phyloP scores from a whole-genome alignment of 805 yeast species.

The Trichomonascus vanleenenianus region DNA sequence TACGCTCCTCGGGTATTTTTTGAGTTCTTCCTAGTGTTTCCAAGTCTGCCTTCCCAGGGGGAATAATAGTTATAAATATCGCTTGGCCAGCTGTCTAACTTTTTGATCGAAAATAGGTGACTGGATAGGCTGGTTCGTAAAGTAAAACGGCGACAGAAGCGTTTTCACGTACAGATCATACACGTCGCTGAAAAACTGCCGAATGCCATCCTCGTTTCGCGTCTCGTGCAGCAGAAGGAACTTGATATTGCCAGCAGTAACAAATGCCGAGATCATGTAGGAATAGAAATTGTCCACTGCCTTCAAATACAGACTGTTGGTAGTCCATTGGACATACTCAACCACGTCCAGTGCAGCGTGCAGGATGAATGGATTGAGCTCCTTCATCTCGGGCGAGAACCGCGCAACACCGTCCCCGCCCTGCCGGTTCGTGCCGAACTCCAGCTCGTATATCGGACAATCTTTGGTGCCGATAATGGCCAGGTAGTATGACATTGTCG shows the following conservation, averaged over 20 bases:
- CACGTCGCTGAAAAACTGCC: conserved; percentile 75
- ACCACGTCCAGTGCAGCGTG: conserved; percentile 88
- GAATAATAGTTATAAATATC: conserved; percentile 70
- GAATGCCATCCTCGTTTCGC: conserved; percentile 62
- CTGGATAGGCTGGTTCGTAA: conserved; percentile 63
- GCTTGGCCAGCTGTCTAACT: conserved; percentile 64
- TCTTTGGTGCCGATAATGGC: conserved; percentile 84
- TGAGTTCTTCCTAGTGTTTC: too few relatives aligned
- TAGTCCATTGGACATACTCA: conserved; percentile 81
- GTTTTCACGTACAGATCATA: conserved; percentile 86
- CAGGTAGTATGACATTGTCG: conserved; percentile 69
- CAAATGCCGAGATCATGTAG: conserved; percentile 68
- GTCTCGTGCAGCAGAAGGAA: conserved; percentile 63
- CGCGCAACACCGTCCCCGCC: conserved; percentile 52
- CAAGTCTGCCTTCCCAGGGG: too few relatives aligned
- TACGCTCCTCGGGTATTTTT: too few relatives aligned
- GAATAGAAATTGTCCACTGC: conserved; percentile 83
- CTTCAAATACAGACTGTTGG: conserved; percentile 58
- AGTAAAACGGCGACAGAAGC: conserved; percentile 78
- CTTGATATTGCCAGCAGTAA: conserved; percentile 78
- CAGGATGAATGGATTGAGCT: conserved; percentile 78
- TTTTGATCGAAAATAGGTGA: conserved; percentile 69
- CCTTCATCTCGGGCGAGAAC: conserved; percentile 64
- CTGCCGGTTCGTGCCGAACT: conserved; percentile 66
- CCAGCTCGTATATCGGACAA: conserved; percentile 79